phyloP scores from a whole-genome alignment of 208 protist species.

The Wallacemonas sp. region DNA sequence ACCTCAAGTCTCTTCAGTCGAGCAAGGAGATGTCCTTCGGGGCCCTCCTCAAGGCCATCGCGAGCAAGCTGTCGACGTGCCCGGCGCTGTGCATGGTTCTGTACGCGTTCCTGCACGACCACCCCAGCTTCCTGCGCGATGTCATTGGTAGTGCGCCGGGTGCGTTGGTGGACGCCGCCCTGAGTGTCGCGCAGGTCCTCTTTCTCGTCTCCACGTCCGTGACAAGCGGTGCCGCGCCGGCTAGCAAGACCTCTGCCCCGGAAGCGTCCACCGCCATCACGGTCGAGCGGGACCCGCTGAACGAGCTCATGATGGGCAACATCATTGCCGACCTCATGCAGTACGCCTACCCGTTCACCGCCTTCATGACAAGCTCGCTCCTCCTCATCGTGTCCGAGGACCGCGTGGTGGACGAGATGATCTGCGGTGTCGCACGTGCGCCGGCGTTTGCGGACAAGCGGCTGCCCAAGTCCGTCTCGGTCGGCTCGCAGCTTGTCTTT shows the following conservation, averaged over 20 bases:
- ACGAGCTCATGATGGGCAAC: conserved; percentile 25
- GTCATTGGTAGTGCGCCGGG: conserved; percentile 29
- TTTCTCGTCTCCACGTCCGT: conserved; percentile 28
- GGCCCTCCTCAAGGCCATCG: conserved; percentile 42
- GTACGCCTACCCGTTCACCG: conserved; percentile 78
- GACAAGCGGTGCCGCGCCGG: neutral
- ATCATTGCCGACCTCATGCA: conserved; percentile 39
- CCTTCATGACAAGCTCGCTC: conserved; percentile 81
- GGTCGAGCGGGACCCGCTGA: conserved; percentile 25
- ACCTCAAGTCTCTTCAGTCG: conserved; percentile 33
- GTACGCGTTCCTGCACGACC: conserved; percentile 74
- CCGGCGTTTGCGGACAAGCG: conserved; percentile 36
- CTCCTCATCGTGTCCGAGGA: conserved; percentile 78
- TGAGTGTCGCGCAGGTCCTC: conserved; percentile 36
- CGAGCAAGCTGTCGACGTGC: conserved; percentile 35
- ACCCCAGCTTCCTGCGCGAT: conserved; percentile 55
- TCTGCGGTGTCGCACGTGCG: conserved; percentile 40
- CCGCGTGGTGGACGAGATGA: conserved; percentile 49
- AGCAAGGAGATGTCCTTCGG: conserved; percentile 30
- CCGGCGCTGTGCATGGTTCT: conserved; percentile 65
- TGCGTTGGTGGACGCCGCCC: conserved; percentile 42
- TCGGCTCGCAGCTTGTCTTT: conserved; percentile 45
- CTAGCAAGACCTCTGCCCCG: neutral
- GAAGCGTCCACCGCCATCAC: neutral
- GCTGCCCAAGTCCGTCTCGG: conserved; percentile 20